Conservation (phyloP, 352 stramenopile species). For the Globisporangium parvum region DNA sequence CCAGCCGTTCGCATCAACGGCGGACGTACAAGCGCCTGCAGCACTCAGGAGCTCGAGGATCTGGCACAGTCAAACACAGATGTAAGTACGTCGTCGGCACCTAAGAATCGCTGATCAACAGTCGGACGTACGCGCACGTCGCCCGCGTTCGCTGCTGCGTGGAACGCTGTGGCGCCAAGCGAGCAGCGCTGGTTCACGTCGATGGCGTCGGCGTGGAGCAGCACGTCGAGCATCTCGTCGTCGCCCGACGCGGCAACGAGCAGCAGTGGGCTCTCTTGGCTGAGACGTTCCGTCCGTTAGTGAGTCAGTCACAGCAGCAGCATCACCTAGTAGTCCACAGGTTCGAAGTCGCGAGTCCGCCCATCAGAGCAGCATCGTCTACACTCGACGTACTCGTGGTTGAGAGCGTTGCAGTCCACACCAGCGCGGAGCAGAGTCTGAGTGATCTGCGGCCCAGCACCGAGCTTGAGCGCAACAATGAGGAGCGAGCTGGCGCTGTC, state of each 20-base stretch:
- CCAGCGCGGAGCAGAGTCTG: conserved; percentile 23
- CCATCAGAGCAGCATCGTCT: too few relatives aligned
- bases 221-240: conserved; percentile 17
- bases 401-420: conserved; percentile 42
- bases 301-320: background rate
- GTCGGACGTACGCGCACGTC: conserved; percentile 24
- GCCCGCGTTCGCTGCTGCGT: conserved; percentile 51
- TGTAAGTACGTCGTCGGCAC: background rate
- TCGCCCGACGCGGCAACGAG: conserved; percentile 52
- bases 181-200: conserved; percentile 37
- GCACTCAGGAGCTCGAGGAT: conserved; percentile 46
- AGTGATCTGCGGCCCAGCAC: conserved; percentile 22
- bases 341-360: too few relatives aligned
- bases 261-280: conserved; percentile 46
- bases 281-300: conserved; percentile 8
- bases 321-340: too few relatives aligned
- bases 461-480: conserved; percentile 33
- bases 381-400: conserved; percentile 35
- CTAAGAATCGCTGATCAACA: too few relatives aligned
- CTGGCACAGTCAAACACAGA: conserved; percentile 1
- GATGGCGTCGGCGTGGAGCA: conserved; percentile 20
- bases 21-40: conserved; percentile 23
- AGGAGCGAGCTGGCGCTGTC: conserved; percentile 48
- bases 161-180: conserved; percentile 47
- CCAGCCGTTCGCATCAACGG: conserved; percentile 52